Evolutionary conservation across 306 rosid species (phyloP).

Genomic region (Calophaca sinica): DNA sequence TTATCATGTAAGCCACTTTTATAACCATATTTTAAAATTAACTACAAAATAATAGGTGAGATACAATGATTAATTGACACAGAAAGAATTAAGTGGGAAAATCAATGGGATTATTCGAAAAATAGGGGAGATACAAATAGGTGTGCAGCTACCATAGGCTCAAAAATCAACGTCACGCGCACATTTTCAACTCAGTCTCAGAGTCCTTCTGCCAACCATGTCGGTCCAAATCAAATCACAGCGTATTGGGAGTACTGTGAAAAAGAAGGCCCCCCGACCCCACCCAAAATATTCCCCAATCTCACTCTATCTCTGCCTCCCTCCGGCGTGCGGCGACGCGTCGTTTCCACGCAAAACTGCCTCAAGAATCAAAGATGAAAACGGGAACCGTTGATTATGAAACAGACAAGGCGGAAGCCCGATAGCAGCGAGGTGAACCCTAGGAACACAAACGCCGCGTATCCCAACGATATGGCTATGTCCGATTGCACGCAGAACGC

Average conservation of each 20-base stretch:
- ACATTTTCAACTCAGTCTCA: background rate
- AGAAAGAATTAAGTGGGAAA: background rate
- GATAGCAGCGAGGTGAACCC: conserved; percentile 84
- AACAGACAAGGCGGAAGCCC: conserved; percentile 89
- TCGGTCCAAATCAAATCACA: conserved; percentile 31
- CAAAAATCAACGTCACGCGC: conserved; percentile 29
- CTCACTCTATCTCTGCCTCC: background rate
- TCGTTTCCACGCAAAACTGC: conserved; percentile 17
- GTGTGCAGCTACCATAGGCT: background rate
- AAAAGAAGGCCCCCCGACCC: conserved; percentile 40
- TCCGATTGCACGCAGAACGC: conserved; percentile 83
- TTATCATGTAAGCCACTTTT: too few relatives aligned
- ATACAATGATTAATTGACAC: too few relatives aligned
- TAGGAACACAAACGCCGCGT: conserved; percentile 79
- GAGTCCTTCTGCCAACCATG: background rate
- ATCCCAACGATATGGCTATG: conserved; percentile 76
- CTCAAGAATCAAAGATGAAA: conserved; percentile 61
- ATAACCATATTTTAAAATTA: too few relatives aligned
- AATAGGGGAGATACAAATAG: background rate
- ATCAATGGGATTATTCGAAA: conserved; percentile 9
- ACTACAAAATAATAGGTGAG: too few relatives aligned
- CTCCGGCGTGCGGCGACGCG: conserved; percentile 27
- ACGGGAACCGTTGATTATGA: conserved; percentile 88
- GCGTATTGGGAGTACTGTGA: background rate
- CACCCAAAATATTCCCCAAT: conserved; percentile 47